These are phyloP conservation scores for Terfezia boudieri DNA, from an alignment of 495 filamentous ascomycete genomes.

Conservation along the genomic window DNA sequence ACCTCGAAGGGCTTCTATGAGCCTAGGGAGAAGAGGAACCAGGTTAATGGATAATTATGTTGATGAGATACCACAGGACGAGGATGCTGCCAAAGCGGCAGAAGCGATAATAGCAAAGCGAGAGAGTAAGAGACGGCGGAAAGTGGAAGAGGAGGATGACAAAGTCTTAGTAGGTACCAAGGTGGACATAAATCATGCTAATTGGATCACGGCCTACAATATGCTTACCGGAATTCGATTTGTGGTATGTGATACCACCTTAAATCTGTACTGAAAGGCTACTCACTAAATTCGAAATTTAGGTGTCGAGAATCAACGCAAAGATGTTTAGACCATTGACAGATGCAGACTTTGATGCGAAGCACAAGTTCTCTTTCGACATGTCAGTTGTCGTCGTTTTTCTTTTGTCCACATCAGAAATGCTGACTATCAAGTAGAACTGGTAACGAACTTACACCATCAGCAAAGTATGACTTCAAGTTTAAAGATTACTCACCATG, in stretches of 20 bases:
- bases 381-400: conserved; percentile 33
- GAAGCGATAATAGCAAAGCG: conserved; percentile 79
- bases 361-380: conserved; percentile 96
- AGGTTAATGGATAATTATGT: conserved; percentile 58
- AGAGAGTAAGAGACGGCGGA: conserved; percentile 54
- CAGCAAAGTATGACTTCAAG: conserved; percentile 99
- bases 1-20: conserved; percentile 56
- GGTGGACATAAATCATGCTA: conserved; percentile 90
- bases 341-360: conserved; percentile 72
- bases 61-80: conserved; percentile 69
- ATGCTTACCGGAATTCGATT: conserved; percentile 99
- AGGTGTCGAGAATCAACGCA: conserved; percentile 74
- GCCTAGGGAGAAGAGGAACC: conserved; percentile 55
- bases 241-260: conserved; percentile 24
- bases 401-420: conserved; percentile 1
- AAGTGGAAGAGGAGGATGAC: conserved; percentile 85
- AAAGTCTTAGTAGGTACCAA: conserved; percentile 90
- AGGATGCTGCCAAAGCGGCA: conserved; percentile 77
- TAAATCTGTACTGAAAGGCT: background rate
- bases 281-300: background rate
- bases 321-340: conserved; percentile 80
- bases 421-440: conserved; percentile 29
- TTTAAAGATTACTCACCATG: conserved; percentile 99
- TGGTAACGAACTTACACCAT: conserved; percentile 90
- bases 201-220: conserved; percentile 97